These are phyloP conservation scores for Eutrema yunnanense DNA, from an alignment of 345 rosid species.

Conservation along the genomic window DNA sequence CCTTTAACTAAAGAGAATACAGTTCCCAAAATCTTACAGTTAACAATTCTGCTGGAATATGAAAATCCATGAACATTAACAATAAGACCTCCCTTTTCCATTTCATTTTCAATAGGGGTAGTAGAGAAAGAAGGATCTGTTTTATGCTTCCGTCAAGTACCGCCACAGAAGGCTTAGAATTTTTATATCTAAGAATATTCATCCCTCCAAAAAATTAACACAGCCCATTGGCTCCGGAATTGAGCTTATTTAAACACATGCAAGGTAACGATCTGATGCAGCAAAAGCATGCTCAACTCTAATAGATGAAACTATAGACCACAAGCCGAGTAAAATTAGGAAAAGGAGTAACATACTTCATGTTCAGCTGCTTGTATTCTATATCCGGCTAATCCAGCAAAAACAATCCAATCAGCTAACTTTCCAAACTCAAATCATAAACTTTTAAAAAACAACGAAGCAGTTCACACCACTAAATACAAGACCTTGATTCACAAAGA, in stretches of 20 bases:
- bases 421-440: slow-evolving; percentile 1
- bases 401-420: neutral
- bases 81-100: neutral
- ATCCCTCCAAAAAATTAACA: neutral
- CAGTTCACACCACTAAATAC: neutral
- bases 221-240: neutral
- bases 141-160: neutral
- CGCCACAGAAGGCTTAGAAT: neutral
- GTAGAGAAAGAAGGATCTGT: neutral
- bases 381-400: neutral
- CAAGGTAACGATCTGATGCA: neutral
- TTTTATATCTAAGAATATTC: neutral
- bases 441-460: neutral
- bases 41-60: neutral
- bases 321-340: neutral
- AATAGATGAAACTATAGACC: neutral
- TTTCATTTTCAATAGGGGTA: neutral
- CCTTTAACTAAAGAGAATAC: neutral
- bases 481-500: neutral
- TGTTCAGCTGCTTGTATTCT: neutral
- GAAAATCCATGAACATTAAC: neutral
- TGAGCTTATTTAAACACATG: neutral
- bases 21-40: neutral
- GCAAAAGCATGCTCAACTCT: neutral
- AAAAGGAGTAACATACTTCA: neutral